A percentile compares a stretch with the other conserved stretches of the same genome.
phyloP scores from a whole-genome alignment of 768 basidiomycete genomes.

The Lactarius indigo region DNA sequence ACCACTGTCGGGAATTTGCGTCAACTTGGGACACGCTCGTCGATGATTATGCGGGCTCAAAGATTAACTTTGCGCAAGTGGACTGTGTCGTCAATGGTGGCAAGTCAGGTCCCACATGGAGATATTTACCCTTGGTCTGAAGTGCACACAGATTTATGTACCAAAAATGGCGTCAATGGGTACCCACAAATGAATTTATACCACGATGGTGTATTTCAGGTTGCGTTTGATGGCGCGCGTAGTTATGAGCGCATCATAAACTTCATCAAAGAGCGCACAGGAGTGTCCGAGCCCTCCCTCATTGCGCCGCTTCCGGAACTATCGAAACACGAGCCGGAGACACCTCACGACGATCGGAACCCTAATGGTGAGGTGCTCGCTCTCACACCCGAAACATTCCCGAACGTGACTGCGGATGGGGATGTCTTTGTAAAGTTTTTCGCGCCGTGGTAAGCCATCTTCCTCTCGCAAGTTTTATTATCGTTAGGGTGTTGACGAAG shows the following conservation, averaged over 20 bases:
- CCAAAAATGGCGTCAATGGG: slow-evolving; percentile 57
- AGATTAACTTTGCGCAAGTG: slow-evolving; percentile 71
- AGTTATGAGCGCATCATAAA: slow-evolving; percentile 50
- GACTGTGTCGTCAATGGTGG: slow-evolving; percentile 78
- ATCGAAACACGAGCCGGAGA: slow-evolving; percentile 32
- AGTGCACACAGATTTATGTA: slow-evolving; percentile 67
- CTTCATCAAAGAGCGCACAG: slow-evolving; percentile 50
- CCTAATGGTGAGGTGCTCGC: slow-evolving; percentile 39
- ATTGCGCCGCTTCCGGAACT: slow-evolving; percentile 30
- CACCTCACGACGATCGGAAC: slow-evolving; percentile 33
- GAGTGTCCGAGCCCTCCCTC: slow-evolving; percentile 26
- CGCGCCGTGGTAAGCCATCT: slow-evolving; percentile 69
- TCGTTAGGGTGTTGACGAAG: not conserved
- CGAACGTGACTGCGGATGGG: slow-evolving; percentile 41
- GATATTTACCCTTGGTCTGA: not conserved
- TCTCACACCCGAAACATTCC: slow-evolving; percentile 48
- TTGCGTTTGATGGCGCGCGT: slow-evolving; percentile 53
- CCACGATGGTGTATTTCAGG: slow-evolving; percentile 57
- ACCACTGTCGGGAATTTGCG: slow-evolving; percentile 73
- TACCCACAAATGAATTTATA: slow-evolving; percentile 80
- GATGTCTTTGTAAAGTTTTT: slow-evolving; percentile 76
- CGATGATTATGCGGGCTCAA: slow-evolving; percentile 44
- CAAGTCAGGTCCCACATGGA: slow-evolving; percentile 34
- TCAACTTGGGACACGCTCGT: slow-evolving; percentile 80
- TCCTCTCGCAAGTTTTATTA: not conserved